Base-by-base conservation (phyloP, 306 rosid genomes). In the Argentina anserina region DNA sequence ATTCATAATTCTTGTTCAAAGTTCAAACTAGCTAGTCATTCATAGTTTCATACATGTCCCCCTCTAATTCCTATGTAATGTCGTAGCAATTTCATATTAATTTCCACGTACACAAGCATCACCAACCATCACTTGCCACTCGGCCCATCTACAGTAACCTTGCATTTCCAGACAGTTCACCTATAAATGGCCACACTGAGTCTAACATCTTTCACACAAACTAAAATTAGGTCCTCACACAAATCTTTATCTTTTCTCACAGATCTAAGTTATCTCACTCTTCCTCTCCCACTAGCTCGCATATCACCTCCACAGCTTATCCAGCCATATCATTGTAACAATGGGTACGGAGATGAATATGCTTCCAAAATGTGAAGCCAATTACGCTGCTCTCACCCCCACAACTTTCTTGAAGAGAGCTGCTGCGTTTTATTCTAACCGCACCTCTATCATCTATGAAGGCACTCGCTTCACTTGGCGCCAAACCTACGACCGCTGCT, bases 401-500 rank as follows among this genome's bases (percentile, higher is more conserved):
- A 20, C 90, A 18, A 89, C 81, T 10, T 93, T 93, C 79, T 62
- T 93, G 15, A 37, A 21, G 10, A 80, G 98, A 82, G 98, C 98
- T 5, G 82, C 94, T 33, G 31, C 85, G 0, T 82, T 65, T 43
- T 93, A 91, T 52, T 74, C 97, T 5, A 69, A 86, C 72, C 85
- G 89, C 1, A 46, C 87, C 52, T 93, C 98, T 0, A 5, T 93
- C 1, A 77, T 93, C 74, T 82, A 82, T 11, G 92, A 87, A 25
- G 77, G 79, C n/a, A 80, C 89, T 29, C 67, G 82, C 10, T 93
- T 93, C 84, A 93, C 94, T 0, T 93, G 98, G 98, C 28, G 69
- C 33, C 90, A 89, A 23, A 93, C 98, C 23, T 85, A 82, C 43
- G 72, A 89, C 0, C 97, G 98, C 3, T 93, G 98, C 60, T 73